Conservation (phyloP, 2,329 filamentous ascomycete genomes). For the Corynespora cassiicola region DNA sequence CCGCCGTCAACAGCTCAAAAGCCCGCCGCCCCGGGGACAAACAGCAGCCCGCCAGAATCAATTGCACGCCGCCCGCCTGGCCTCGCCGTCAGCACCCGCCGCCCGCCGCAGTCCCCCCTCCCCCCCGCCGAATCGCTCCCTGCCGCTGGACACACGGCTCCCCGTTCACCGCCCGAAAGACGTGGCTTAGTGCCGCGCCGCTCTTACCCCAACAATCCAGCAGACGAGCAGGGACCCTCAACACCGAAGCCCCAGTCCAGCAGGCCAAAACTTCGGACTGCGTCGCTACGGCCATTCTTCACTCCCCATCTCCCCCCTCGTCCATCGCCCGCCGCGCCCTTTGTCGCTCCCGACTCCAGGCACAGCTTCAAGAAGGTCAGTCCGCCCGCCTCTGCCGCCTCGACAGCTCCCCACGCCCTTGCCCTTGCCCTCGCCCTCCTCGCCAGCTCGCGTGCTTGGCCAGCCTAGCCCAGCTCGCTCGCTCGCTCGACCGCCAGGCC, state of each 20-base stretch:
- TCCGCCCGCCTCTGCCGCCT: conserved; percentile 9
- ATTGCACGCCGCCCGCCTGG: background rate
- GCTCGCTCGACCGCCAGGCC: conserved; percentile 24
- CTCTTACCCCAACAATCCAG: conserved; percentile 34
- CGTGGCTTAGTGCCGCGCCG: conserved; percentile 30
- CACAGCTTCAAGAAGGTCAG: conserved; percentile 36
- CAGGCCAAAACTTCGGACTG: conserved; percentile 36
- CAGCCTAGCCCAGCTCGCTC: conserved; percentile 15
- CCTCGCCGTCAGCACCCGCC: background rate
- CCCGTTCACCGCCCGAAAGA: conserved; percentile 39
- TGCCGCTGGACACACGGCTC: conserved; percentile 32
- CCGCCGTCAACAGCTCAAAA: no score
- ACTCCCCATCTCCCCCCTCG: conserved; percentile 32
- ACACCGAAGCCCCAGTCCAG: conserved; percentile 31
- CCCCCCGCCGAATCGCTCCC: conserved; percentile 6
- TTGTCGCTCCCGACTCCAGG: conserved; percentile 23
- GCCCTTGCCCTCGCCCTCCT: conserved; percentile 10
- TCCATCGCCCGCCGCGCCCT: conserved; percentile 31
- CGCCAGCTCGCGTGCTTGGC: conserved; percentile 23
- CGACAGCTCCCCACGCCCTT: conserved; percentile 12
- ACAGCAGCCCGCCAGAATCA: no score
- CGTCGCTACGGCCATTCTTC: conserved; percentile 23
- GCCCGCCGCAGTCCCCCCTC: background rate
- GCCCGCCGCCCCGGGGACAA: no score
- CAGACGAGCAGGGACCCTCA: conserved; percentile 37